Evolutionary conservation across 495 filamentous ascomycete species (phyloP).

Genomic region (Hyaloscypha finlandica): DNA sequence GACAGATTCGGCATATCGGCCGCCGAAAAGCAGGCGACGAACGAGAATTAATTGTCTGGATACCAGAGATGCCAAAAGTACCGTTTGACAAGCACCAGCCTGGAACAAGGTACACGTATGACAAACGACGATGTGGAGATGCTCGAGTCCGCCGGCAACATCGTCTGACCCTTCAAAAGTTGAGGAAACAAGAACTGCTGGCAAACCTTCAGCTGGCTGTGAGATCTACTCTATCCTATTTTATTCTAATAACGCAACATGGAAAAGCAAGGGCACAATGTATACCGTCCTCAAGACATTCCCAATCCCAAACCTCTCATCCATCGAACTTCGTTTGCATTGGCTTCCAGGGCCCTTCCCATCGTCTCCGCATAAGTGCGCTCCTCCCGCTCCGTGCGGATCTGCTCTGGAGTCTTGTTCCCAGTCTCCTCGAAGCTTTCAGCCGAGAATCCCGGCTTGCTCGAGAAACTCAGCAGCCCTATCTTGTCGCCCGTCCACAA

Average conservation of each 20-base stretch:
- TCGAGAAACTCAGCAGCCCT: slow-evolving; percentile 67
- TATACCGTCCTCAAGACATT: slow-evolving; percentile 2
- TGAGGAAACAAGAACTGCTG: background rate
- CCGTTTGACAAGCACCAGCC: background rate
- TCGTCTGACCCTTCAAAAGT: slow-evolving; percentile 3
- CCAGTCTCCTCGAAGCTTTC: slow-evolving; percentile 48
- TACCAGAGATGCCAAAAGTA: background rate
- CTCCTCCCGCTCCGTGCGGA: slow-evolving; percentile 46
- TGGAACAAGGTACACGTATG: background rate
- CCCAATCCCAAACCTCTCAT: slow-evolving; percentile 66
- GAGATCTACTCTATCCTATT: slow-evolving; percentile 2
- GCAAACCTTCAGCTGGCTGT: background rate
- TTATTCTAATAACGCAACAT: slow-evolving; percentile 27
- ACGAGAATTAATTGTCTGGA: background rate
- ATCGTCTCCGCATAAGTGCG: slow-evolving; percentile 66
- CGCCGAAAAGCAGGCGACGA: background rate
- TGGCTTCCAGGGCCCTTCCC: slow-evolving; percentile 72
- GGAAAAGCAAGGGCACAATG: slow-evolving; percentile 28
- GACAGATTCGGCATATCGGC: background rate
- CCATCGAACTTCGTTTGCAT: slow-evolving; percentile 82
- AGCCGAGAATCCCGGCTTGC: slow-evolving; percentile 45
- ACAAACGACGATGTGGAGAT: background rate
- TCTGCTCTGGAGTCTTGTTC: slow-evolving; percentile 43
- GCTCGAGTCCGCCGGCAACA: background rate
- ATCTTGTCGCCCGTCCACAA: slow-evolving; percentile 83